Evolutionary conservation across 2,329 filamentous ascomycete species (phyloP), one percentile per base, ranked within the genome.

Genomic region (Cladosporium phlei): DNA sequence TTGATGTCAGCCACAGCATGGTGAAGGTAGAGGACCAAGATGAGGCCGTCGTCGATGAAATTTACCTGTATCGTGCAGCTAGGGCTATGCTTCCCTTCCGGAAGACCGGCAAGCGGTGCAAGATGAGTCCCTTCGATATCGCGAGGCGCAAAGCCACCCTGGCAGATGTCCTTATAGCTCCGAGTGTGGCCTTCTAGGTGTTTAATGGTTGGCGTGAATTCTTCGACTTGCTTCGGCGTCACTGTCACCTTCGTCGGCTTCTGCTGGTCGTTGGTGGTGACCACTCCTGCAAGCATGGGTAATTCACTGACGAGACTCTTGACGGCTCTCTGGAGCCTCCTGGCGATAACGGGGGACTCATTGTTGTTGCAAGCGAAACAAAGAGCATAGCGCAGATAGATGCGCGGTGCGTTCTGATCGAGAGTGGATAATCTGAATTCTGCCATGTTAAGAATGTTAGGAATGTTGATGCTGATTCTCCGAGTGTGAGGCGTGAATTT

Each of bases 1-100:
- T 46, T 20, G 20, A 52, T 45, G 38, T 58, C 55, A 5, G 51
- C 52, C 3, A 57, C 52, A 1, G 51, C 47, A 21, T 56, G 52
- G 25, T 59, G 52, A 2, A 60, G 30, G 29, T 45, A 55, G 21
- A 60, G 33, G 16, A 46, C 49, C 7, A 58, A 43, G 20, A 60
- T 19, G 6, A 59, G 47, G 16, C 55, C 56, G 17, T 52, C 52
- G 6, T 49, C 14, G 46, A 58, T 46, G 48, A 57, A 53, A 37
- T 46, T 56, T 7, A 47, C 53, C 21, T 57, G 56, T 9, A 56
- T 49, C 5, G 52, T 47, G 29, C 57, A 56, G n/a, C 43, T 49
- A 8, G 52, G 49, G n/a, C 25, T 49, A 11, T 19, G 25, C 2
- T 37, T 29, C 3, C 38, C 38, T 16, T 47, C 28, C n/a, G 51